phyloP scores from a whole-genome alignment of 176 grass and related monocot species.

The Juncus inflexus region DNA sequence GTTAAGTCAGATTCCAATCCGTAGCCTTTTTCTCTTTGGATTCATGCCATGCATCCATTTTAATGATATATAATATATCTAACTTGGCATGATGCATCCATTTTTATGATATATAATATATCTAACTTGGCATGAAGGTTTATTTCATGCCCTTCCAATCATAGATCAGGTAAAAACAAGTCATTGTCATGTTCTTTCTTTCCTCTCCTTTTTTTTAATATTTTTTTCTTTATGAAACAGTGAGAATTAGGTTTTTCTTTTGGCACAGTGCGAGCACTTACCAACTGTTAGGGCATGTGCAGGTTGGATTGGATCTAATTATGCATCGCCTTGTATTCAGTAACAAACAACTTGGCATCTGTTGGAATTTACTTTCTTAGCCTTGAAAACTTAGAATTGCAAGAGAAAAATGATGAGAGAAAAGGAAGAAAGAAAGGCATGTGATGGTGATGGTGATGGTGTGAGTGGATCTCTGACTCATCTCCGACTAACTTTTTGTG shows the following conservation, averaged over 20 bases:
- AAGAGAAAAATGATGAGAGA: conserved; percentile 4
- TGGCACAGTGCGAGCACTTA: conserved; percentile 10
- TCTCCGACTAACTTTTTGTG: conserved; percentile 23
- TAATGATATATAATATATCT: conserved; percentile 3
- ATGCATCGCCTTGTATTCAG: neutral
- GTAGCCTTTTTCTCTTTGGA: neutral
- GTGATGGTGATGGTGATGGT: neutral
- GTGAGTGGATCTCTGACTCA: conserved; percentile 39
- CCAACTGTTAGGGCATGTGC: neutral
- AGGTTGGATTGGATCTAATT: conserved; percentile 16
- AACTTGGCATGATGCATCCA: conserved; percentile 2
- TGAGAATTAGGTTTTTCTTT: neutral
- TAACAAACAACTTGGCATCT: neutral
- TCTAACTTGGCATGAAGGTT: neutral
- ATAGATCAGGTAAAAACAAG: neutral
- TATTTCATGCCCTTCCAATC: neutral
- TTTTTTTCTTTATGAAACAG: too few relatives aligned
- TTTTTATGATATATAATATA: conserved; percentile 5
- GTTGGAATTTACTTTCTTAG: too few relatives aligned
- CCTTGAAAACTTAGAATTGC: too few relatives aligned
- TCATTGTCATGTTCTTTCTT: conserved; percentile 10
- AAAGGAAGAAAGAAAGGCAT: conserved; percentile 20
- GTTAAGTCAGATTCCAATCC: conserved; percentile 27
- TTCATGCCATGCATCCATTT: neutral
- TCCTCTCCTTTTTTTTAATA: neutral